Evolutionary conservation across 1,284 basidiomycete genomes (phyloP), one percentile per base, ranked within the genome.

Genomic region (Apiotrichum sp.): DNA sequence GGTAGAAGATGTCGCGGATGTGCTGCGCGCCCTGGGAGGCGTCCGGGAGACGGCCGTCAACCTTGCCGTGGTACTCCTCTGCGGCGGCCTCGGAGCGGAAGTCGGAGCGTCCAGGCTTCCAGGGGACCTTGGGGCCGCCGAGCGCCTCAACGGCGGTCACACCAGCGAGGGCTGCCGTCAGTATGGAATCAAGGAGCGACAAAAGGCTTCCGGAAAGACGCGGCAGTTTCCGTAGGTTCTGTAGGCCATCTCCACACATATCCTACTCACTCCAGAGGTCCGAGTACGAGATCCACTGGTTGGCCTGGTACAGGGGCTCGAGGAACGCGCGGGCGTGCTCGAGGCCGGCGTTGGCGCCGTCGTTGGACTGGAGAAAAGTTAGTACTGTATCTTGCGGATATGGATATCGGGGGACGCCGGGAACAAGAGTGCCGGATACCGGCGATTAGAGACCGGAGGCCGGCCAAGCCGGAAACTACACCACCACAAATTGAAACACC

Each of bases 251-350:
- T 13, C 8, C 36, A 38, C 13, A 22, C 22, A 22, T 22, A 22
- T 22, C 22, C 36, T 8, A 69, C 72, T 61, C 48, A 66, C 72
- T 77, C 76, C 77, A 78, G 13, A 76, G 68, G 64, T 80, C 80
- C 32, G 79, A 66, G 62, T 80, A 78, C 10, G 79, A 76, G 60
- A 81, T 79, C 80, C 79, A 80, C 0, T 75, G 68, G 68, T 80
- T 78, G 63, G 79, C 78, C 45, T 71, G 64, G 66, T 80, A 76
- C 57, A 81, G 75, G 33, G 79, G 79, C 51, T 79, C 70, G 50
- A 80, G 70, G 65, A 80, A 80, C 36, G 75, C 71, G 62, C 80
- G 79, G 11, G 80, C 80, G 63, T 79, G 74, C 59, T 77, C 69
- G n/a, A 81, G 70, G 50, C 80, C 80, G 32, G 73, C 75, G 53